Percentiles rank a stretch among this genome's conserved stretches.
Conservation (phyloP, 1,284 basidiomycete genomes). For the Rhodotorula sp. region DNA sequence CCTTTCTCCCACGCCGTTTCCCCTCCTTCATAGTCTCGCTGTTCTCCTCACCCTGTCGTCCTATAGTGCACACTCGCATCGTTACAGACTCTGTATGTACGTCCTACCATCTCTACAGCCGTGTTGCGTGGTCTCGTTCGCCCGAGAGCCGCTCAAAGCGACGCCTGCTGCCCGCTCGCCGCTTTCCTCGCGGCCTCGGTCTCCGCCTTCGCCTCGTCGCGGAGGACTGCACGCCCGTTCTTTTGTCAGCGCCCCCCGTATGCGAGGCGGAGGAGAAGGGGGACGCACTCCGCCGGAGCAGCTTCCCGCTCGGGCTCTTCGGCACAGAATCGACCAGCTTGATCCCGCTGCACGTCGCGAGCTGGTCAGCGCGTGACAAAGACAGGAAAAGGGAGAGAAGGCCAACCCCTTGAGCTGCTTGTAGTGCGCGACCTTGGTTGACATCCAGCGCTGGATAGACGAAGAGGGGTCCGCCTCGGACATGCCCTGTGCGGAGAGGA, state of each 20-base stretch:
- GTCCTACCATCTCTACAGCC: no score
- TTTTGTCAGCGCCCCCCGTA: neutral
- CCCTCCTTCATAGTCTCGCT: neutral
- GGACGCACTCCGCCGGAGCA: slow-evolving; percentile 21
- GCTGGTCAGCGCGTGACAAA: neutral
- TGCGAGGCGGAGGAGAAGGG: neutral
- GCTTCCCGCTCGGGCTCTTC: slow-evolving; percentile 38
- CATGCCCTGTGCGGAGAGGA: slow-evolving; percentile 39
- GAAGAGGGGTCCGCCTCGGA: slow-evolving; percentile 39
- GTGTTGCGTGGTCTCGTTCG: neutral
- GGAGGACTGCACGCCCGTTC: slow-evolving; percentile 11
- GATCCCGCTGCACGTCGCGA: slow-evolving; percentile 16
- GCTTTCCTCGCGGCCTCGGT: neutral
- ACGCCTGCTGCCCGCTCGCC: neutral
- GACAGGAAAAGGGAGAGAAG: neutral
- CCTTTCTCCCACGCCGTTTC: neutral
- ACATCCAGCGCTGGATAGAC: slow-evolving; percentile 48
- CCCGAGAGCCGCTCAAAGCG: neutral
- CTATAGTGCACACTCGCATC: neutral
- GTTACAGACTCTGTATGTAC: neutral
- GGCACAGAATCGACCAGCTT: slow-evolving; percentile 41
- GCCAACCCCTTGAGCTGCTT: slow-evolving; percentile 50
- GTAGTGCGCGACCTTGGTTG: slow-evolving; percentile 49
- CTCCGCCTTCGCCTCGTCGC: slow-evolving; percentile 35
- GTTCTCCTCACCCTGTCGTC: neutral